A percentile compares a stretch with the other conserved stretches of the same genome.
Conservation (phyloP, 1,284 basidiomycete species). For the Leccinum ponderosum region DNA sequence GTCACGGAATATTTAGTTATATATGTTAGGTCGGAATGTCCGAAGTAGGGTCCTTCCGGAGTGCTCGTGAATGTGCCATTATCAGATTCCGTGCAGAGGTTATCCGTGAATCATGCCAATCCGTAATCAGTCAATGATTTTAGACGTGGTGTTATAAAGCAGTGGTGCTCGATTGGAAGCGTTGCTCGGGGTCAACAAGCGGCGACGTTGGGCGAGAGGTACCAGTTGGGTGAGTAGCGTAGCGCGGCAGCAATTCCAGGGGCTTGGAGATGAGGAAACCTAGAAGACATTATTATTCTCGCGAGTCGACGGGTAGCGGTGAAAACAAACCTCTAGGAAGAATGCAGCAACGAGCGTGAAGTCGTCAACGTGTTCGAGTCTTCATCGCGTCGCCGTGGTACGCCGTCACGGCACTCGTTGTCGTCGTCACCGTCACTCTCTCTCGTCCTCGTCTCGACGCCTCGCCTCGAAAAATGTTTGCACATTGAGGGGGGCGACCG, state of each 20-base stretch:
- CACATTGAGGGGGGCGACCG: constrained; percentile 55
- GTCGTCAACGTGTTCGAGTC: constrained; percentile 65
- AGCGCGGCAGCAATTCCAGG: constrained; percentile 55
- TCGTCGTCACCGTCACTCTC: no score
- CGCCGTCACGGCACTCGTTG: no score
- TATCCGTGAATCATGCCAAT: constrained; percentile 20
- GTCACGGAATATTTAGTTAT: constrained; percentile 10
- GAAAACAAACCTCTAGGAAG: constrained; percentile 63
- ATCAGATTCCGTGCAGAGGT: constrained; percentile 7
- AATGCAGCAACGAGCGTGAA: constrained; percentile 88
- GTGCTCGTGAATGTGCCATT: constrained; percentile 14
- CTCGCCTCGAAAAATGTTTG: constrained; percentile 42
- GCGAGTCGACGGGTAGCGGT: neutral
- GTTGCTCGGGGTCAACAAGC: constrained; percentile 18
- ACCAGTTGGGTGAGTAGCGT: constrained; percentile 40
- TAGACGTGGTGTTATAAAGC: constrained; percentile 24
- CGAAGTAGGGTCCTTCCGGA: constrained; percentile 12
- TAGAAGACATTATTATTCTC: constrained; percentile 13
- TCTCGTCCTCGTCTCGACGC: constrained; percentile 15
- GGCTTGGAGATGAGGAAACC: constrained; percentile 57
- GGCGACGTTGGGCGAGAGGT: constrained; percentile 25
- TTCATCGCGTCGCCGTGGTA: no score
- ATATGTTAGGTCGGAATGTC: constrained; percentile 11
- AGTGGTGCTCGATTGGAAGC: constrained; percentile 30
- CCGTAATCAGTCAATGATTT: constrained; percentile 24